phyloP scores from a whole-genome alignment of 2,329 filamentous ascomycete species.

The Rhinocladiella mackenziei region DNA sequence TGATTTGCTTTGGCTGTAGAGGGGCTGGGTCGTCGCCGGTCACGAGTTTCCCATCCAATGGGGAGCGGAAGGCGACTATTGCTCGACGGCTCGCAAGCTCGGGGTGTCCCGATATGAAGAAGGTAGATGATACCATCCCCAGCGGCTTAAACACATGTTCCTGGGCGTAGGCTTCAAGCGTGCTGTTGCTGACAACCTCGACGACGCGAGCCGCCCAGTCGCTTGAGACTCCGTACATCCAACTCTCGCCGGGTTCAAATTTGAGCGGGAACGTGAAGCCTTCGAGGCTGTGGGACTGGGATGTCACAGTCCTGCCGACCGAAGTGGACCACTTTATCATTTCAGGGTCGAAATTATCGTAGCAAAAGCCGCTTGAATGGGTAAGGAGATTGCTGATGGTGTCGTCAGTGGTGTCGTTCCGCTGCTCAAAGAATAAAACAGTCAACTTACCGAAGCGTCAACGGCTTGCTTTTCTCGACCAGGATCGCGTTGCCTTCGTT shows the following conservation, averaged over 20 bases:
- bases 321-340: conserved; percentile 18
- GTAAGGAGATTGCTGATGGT: conserved; percentile 8
- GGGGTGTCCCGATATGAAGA: conserved; percentile 49
- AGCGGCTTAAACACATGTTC: conserved; percentile 48
- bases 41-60: conserved; percentile 35
- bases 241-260: conserved; percentile 60
- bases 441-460: too few relatives aligned
- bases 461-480: too few relatives aligned
- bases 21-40: conserved; percentile 36
- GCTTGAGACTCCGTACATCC: conserved; percentile 56
- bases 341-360: conserved; percentile 33
- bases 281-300: too few relatives aligned
- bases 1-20: too few relatives aligned
- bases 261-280: conserved; percentile 52
- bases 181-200: conserved; percentile 42
- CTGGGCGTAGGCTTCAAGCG: conserved; percentile 48
- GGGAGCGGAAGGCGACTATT: conserved; percentile 37
- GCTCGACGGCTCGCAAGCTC: conserved; percentile 38
- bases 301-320: conserved; percentile 42
- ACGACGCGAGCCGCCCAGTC: conserved; percentile 53
- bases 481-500: conserved; percentile 35
- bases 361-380: conserved; percentile 24
- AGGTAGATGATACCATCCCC: conserved; percentile 46
- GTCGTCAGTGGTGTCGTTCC: conserved; percentile 8
- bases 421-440: too few relatives aligned